A percentile compares a stretch with the other conserved stretches of the same genome.
These are phyloP conservation scores for Metschnikowia orientalis DNA, from an alignment of 805 yeast genomes.

Conservation along the genomic window DNA sequence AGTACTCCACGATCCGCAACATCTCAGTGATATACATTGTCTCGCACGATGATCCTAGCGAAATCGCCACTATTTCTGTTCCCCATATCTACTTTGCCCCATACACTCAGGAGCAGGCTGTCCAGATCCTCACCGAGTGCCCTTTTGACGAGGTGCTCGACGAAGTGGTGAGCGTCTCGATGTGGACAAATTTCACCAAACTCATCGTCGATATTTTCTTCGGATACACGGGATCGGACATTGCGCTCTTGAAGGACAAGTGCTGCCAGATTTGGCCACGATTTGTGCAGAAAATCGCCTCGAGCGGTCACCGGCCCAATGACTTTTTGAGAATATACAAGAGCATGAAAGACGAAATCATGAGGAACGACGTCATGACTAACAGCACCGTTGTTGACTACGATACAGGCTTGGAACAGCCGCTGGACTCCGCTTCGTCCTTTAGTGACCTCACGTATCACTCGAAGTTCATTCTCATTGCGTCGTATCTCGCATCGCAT, in stretches of 20 bases:
- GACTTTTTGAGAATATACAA: slow-evolving; percentile 36
- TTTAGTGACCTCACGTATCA: slow-evolving; percentile 50
- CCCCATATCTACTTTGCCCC: slow-evolving; percentile 40
- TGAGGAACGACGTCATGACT: slow-evolving; percentile 28
- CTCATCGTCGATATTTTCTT: slow-evolving; percentile 43
- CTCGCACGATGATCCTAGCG: slow-evolving; percentile 35
- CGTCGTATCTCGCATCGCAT: slow-evolving; percentile 81
- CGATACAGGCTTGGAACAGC: slow-evolving; percentile 18
- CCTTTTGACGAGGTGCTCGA: slow-evolving; percentile 6
- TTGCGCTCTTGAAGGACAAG: slow-evolving; percentile 32
- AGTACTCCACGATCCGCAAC: slow-evolving; percentile 31
- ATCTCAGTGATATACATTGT: slow-evolving; percentile 38
- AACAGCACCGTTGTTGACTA: slow-evolving; percentile 29
- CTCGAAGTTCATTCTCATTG: slow-evolving; percentile 69
- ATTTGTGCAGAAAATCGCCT: slow-evolving; percentile 25
- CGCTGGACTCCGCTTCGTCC: slow-evolving; percentile 15
- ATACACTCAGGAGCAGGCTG: slow-evolving; percentile 35
- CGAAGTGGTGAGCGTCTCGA: slow-evolving; percentile 12
- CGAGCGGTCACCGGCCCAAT: slow-evolving; percentile 18
- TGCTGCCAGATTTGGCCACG: slow-evolving; percentile 31
- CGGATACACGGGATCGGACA: slow-evolving; percentile 43
- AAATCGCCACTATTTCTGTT: slow-evolving; percentile 32
- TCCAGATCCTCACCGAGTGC: slow-evolving; percentile 27
- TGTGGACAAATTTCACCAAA: slow-evolving; percentile 43
- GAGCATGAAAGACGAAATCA: slow-evolving; percentile 26